Evolutionary conservation across 2,329 filamentous ascomycete genomes (phyloP), one percentile per base, ranked within the genome.

Genomic region (Remersonia thermophila): DNA sequence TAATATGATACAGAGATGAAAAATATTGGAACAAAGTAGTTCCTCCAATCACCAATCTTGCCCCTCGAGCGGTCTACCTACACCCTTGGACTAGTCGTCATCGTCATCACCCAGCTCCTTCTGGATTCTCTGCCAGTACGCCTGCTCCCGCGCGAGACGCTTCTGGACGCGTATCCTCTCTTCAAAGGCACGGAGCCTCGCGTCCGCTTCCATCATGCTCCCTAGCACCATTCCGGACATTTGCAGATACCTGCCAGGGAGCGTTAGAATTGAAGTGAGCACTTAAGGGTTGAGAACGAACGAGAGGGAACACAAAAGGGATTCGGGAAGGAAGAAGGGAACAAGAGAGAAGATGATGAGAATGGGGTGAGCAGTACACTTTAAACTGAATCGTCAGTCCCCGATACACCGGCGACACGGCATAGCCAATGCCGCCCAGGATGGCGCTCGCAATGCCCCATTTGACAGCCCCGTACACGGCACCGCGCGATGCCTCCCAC

Each of bases 181-280:
- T 55, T 86, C 80, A 49, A 82, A 83, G 40, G 69, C 61, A 35
- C 78, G 68, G 48, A 87, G 64, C 33, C 77, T 67, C 38, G 65
- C 59, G 51, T 89, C 83, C 3, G 81, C 83, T 61, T 85, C 80
- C 36, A 87, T 68, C 69, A 83, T 82, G 51, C 75, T 69, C 30
- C 83, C 83, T 25, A 84, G 51, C n/a, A 82, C 77, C 82, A 87
- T 87, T 41, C 76, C 78, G n/a, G 78, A 83, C 79, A 86, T 84
- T 56, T 86, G 81, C 12, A 87, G 63, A 53, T 84, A 89, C 20
- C 83, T 87, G 50, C 38, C 32, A 38, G 17, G 13, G 7, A 15
- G 8, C 25, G n/a, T 23, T 23, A 23, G 20, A 23, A 23, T 6
- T 23, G 20, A 14, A 12, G n/a, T 16, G 16, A 36, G 13, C 25